Conservation (phyloP, 768 basidiomycete genomes). For the Phanerochaete carnosa region DNA sequence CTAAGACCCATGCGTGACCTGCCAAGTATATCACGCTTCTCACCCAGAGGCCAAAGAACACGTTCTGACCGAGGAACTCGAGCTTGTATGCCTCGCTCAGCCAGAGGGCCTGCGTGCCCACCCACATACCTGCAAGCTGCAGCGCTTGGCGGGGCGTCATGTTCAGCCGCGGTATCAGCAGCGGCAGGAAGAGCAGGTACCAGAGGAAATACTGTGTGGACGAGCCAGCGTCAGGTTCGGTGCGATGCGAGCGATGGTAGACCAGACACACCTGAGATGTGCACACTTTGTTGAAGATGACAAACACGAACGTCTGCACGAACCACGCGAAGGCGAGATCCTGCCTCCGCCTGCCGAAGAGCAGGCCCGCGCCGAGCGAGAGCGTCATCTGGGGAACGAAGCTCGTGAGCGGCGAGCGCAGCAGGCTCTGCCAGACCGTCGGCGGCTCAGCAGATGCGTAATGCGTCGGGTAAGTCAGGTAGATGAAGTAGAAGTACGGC, state of each 20-base stretch:
- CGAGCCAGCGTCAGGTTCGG: background rate
- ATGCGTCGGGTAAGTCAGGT: slow-evolving; percentile 70
- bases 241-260: background rate
- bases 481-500: slow-evolving; percentile 94
- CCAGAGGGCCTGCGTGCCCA: slow-evolving; percentile 82
- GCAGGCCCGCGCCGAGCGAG: slow-evolving; percentile 67
- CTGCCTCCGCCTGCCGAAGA: slow-evolving; percentile 53
- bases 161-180: slow-evolving; percentile 66
- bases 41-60: slow-evolving; percentile 76
- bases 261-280: slow-evolving; percentile 76
- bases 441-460: slow-evolving; percentile 11
- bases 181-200: slow-evolving; percentile 88
- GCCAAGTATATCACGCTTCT: slow-evolving; percentile 71
- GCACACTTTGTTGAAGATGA: slow-evolving; percentile 98
- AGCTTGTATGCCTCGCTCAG: slow-evolving; percentile 86
- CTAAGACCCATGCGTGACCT: slow-evolving; percentile 80
- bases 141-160: slow-evolving; percentile 44
- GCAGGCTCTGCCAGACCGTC: slow-evolving; percentile 38
- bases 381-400: slow-evolving; percentile 83
- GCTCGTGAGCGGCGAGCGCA: slow-evolving; percentile 74
- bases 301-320: slow-evolving; percentile 85
- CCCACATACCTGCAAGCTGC: slow-evolving; percentile 58
- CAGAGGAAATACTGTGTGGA: slow-evolving; percentile 86
- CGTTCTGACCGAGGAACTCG: slow-evolving; percentile 79
- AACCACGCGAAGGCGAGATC: slow-evolving; percentile 87